Evolutionary conservation across 768 basidiomycete genomes (phyloP).

Genomic region (Gymnopilus junonius): DNA sequence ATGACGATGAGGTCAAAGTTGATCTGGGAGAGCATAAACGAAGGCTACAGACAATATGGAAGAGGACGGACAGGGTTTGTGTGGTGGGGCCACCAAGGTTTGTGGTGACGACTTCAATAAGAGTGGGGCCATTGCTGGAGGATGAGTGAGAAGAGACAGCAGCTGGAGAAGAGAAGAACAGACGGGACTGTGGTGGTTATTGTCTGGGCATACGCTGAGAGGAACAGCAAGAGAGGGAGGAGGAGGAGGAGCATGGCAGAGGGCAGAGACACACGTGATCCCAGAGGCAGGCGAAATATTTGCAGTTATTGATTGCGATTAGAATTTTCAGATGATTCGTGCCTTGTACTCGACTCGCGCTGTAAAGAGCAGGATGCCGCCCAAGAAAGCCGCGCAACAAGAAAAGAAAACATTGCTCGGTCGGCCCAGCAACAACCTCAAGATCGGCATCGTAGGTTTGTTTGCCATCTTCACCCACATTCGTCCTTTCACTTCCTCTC

Average conservation of each 20-base stretch:
- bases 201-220: slow-evolving; percentile 47
- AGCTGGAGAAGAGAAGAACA: slow-evolving; percentile 21
- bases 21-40: slow-evolving; percentile 14
- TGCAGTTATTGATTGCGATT: slow-evolving; percentile 18
- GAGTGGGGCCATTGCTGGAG: slow-evolving; percentile 47
- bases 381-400: slow-evolving; percentile 76
- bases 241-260: slow-evolving; percentile 25
- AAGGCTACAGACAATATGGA: neutral
- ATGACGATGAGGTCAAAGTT: slow-evolving; percentile 26
- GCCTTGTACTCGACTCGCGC: slow-evolving; percentile 30
- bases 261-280: slow-evolving; percentile 12
- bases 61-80: slow-evolving; percentile 41
- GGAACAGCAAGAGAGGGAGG: slow-evolving; percentile 22
- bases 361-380: slow-evolving; percentile 81
- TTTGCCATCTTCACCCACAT: slow-evolving; percentile 26
- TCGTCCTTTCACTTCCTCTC: slow-evolving; percentile 19
- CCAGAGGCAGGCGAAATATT: slow-evolving; percentile 8
- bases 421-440: slow-evolving; percentile 93
- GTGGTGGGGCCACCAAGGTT: slow-evolving; percentile 49
- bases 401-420: slow-evolving; percentile 92
- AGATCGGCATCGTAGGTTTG: slow-evolving; percentile 98
- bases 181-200: slow-evolving; percentile 52
- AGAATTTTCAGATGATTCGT: slow-evolving; percentile 21
- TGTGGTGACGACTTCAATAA: slow-evolving; percentile 52
- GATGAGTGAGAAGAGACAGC: neutral